Base-by-base conservation (phyloP, 495 filamentous ascomycete genomes). In the Penicillium paxilli region DNA sequence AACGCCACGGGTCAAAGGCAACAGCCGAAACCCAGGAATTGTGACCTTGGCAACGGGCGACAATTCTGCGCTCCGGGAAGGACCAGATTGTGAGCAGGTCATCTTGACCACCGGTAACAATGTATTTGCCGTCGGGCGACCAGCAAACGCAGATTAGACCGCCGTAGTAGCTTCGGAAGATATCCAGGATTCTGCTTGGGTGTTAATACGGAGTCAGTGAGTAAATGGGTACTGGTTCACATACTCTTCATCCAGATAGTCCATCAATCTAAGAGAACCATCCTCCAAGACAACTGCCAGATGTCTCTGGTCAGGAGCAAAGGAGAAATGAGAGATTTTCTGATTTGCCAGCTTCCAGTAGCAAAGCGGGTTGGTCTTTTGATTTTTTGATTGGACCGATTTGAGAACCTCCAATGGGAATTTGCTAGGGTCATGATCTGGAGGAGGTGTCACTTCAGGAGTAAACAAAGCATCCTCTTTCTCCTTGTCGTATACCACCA, bases 401-500 rank as follows among this genome's bases (percentile, higher is more conserved):
- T 97, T 98, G 57, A 87, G 77, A 23, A 98, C 77, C 30, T 85
- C 81, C 50, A 82, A 64, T 11, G 78, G 70, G 1, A 71, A 61
- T 41, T 68, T 74, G 40, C 76, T 74, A 9, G 72, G 64, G 30
- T 70, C 59, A 26, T 69, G 65, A 30, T 85, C 82, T 0, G 76
- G 70, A 4, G 62, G 69, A 11, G 49, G 54, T 23, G 74, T 63
- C n/a, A 67, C 51, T 63, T 89, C 87, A 2, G 84, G 74, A 5
- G 80, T 71, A 67, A 90, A 89, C n/a, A 79, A 63, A 2, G 88
- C 89, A 71, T 98, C 94, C 59, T 98, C 94, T 66, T 96, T 97
- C 66, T 98, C 95, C 74, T 98, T 98, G 69, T 98, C 95, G 60
- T 98, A 98, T 3, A 97, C 92, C 6, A 98, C 83, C 45, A 98